Base-by-base conservation (phyloP, 257 asterid species). In the Ilex asprella region DNA sequence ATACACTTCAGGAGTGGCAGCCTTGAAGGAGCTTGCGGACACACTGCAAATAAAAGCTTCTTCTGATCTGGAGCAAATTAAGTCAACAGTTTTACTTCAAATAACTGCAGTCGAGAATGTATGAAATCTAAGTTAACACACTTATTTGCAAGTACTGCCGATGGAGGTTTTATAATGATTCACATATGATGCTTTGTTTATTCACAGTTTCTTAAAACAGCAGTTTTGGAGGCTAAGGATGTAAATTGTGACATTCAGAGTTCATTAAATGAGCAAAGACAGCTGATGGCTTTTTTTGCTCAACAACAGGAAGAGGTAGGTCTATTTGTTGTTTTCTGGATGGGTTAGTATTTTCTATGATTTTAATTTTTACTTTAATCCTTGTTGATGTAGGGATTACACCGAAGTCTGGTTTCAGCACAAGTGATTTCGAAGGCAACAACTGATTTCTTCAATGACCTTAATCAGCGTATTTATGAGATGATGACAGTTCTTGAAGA, bases 291-390 rank as follows among this genome's bases (percentile, higher is more conserved):
- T 53, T 82, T 78, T 76, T 80, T 83, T 57, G 83, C 87, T 65
- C 80, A 84, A 76, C 90, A 80, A 75, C 88, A 77, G 50, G 78
- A 84, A 70, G 90, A 88, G 95, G 96, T 83, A 58, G 21, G 47
- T 56, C 30, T 5, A 31, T 62, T 60, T 52, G 21, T 16, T 15
- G 52, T 50, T 59, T 58, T 60, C 30, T 53, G 50, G 7, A 11
- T 16, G 44, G 52, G 58, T 60, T 10, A 30, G 56, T 31, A 8
- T 57, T 58, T 65, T 9, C 46, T 44, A 52, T 31, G 32, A 13
- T 35, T 49, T 58, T 35, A 63, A 46, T 60, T 66, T 47, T 12
- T 56, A 68, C 51, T 50, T 58, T 47, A 12, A 5, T 54, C 68
- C 61, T 69, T 15, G 58, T 43, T 54, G 46, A 59, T 46, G 30